Percentiles rank a stretch among this genome's conserved stretches.
These are phyloP conservation scores for Xylaria sp. DNA, from an alignment of 2,329 filamentous ascomycete genomes.

Conservation along the genomic window DNA sequence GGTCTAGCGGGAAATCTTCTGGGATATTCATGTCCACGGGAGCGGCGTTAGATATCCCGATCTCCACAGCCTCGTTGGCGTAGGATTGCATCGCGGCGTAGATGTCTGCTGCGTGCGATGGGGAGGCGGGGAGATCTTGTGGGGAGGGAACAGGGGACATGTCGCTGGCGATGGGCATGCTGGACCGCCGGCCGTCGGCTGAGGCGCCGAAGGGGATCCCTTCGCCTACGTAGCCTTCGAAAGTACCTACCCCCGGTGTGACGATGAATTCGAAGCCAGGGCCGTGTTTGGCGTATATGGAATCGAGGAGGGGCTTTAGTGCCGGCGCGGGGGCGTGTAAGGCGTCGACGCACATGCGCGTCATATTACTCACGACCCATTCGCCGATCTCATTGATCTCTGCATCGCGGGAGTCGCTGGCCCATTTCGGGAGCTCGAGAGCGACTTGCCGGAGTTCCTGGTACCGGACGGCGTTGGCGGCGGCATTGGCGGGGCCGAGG, in stretches of 20 bases:
- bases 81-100: constrained; percentile 28
- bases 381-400: constrained; percentile 26
- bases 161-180: constrained; percentile 31
- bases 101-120: constrained; percentile 27
- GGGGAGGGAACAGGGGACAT: constrained; percentile 29
- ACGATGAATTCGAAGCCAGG: constrained; percentile 30
- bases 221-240: constrained; percentile 34
- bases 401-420: constrained; percentile 18
- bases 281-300: constrained; percentile 25
- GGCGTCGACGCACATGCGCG: constrained; percentile 18
- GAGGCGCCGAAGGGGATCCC: constrained; percentile 31
- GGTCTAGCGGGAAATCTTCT: constrained; percentile 30
- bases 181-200: constrained; percentile 32
- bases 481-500: constrained; percentile 22
- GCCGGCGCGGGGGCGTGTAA: constrained; percentile 19
- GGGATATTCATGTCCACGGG: constrained; percentile 36
- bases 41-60: constrained; percentile 31
- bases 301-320: constrained; percentile 22
- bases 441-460: constrained; percentile 30
- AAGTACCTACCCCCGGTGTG: constrained; percentile 31
- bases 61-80: constrained; percentile 13
- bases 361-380: constrained; percentile 28
- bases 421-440: constrained; percentile 31
- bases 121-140: constrained; percentile 28
- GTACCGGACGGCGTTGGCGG: constrained; percentile 26